Evolutionary conservation across 2,329 filamentous ascomycete species (phyloP), one percentile per base, ranked within the genome.

Genomic region (Colletotrichum acutatum): DNA sequence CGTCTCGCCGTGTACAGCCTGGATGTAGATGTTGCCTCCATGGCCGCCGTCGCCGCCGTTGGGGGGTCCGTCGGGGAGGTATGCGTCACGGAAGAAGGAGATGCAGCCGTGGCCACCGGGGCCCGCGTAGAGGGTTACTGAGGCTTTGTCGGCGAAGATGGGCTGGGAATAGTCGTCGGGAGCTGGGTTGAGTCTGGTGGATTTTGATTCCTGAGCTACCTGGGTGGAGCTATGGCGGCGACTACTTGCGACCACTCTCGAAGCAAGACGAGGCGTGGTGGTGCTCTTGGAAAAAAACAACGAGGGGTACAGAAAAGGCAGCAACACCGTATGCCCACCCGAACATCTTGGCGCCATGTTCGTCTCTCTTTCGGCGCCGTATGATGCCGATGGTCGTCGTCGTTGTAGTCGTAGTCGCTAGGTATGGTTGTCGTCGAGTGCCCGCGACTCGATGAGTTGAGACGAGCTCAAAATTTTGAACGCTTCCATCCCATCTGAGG

Each of bases 21-120:
- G 96, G 71, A 99, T 97, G 82, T 97, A 98, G 76, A 99, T 87
- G 78, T 93, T 97, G 52, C 97, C 97, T 74, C 97, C 97, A 68
- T 91, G 93, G 5, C 97, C 97, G 54, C 97, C 97, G 80, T 99
- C 95, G 72, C 97, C 97, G 61, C 97, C 97, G 82, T 99, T 98
- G 11, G 97, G 91, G 12, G 97, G 97, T 0, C 97, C 97, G 75
- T 97, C 92, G 57, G 92, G 90, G 34, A 98, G 88, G 82, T 94
- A 98, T 75, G 96, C 96, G 78, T 99, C 97, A 24, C 96, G 92
- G 56, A 97, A 85, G 80, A 98, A 99, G 0, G 97, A 97, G 63
- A 98, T 94, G 80, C 97, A 99, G 75, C 97, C 97, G 79, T 97
- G 92, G 9, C 97, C 97, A 30, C 97, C 97, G 2, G 87, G 84